phyloP scores from a whole-genome alignment of 306 rosid genomes.

The Glycine tomentella region DNA sequence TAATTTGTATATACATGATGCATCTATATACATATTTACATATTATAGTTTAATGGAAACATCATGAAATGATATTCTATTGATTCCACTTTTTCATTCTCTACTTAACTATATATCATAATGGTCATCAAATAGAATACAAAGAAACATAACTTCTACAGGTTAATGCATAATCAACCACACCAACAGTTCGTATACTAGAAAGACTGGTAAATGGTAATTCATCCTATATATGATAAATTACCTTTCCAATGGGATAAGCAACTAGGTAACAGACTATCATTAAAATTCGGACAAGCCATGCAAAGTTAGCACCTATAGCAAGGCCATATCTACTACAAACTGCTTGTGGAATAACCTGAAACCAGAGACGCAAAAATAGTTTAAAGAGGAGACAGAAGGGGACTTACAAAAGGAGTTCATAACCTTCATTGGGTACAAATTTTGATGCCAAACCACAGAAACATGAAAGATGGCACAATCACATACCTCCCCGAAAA shows the following conservation, averaged over 20 bases:
- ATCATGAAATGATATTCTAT: too few species aligned
- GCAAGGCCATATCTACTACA: too few species aligned
- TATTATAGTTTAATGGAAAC: too few species aligned
- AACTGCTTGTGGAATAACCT: too few species aligned
- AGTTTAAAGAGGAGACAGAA: too few species aligned
- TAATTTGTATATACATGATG: too few species aligned
- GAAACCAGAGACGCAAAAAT: too few species aligned
- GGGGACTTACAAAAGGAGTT: too few species aligned
- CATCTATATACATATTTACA: too few species aligned
- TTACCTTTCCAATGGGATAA: constrained; percentile 94
- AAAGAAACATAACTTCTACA: constrained; percentile 19
- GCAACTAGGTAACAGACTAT: constrained; percentile 86
- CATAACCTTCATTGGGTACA: too few species aligned
- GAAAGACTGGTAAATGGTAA: neutral
- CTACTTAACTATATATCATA: neutral
- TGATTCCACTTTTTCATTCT: too few species aligned
- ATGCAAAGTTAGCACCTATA: constrained; percentile 59
- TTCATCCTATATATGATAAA: constrained; percentile 30
- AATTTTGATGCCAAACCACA: too few species aligned
- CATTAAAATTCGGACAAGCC: constrained; percentile 87
- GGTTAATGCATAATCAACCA: constrained; percentile 26
- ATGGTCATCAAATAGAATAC: constrained; percentile 19
- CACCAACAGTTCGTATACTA: constrained; percentile 1
- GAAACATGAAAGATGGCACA: neutral
- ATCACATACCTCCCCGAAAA: constrained; percentile 81